Conservation (phyloP, 2,329 filamentous ascomycete species). For the Endothia cerciana region DNA sequence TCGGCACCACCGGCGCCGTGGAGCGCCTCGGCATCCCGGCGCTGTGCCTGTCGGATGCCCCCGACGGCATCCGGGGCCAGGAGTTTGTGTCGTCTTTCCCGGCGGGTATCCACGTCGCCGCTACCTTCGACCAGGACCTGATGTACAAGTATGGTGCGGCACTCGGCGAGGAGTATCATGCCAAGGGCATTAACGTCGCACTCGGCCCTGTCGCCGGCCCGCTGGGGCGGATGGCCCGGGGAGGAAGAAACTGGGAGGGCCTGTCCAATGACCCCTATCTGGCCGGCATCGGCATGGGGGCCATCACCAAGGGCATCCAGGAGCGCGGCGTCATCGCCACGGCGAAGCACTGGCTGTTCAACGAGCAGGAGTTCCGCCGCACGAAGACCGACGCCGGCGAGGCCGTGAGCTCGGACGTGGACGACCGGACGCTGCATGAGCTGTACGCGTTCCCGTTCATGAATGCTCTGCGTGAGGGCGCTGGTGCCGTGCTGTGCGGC, state of each 20-base stretch:
- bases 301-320: constrained; percentile 72
- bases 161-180: constrained; percentile 70
- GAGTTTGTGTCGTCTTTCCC: constrained; percentile 56
- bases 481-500: constrained; percentile 22
- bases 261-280: constrained; percentile 62
- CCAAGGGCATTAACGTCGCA: constrained; percentile 72
- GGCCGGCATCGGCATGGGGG: constrained; percentile 46
- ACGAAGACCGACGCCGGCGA: constrained; percentile 54
- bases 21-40: constrained; percentile 46
- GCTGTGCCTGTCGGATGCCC: constrained; percentile 51
- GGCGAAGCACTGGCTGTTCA: constrained; percentile 69
- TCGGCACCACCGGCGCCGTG: constrained; percentile 37
- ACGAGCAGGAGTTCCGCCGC: constrained; percentile 44
- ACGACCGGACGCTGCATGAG: constrained; percentile 45
- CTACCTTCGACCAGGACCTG: constrained; percentile 70
- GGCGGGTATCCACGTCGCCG: constrained; percentile 69
- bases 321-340: constrained; percentile 73
- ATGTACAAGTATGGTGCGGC: constrained; percentile 68
- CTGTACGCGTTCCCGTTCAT: constrained; percentile 47
- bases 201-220: constrained; percentile 63
- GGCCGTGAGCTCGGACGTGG: constrained; percentile 42
- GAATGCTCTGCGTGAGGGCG: constrained; percentile 23
- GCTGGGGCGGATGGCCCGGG: constrained; percentile 64
- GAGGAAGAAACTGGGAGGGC: constrained; percentile 65
- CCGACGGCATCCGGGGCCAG: constrained; percentile 39